A percentile compares a stretch with the other conserved stretches of the same genome.
phyloP scores from a whole-genome alignment of 306 rosid species.

The Trichosanthes truncata region DNA sequence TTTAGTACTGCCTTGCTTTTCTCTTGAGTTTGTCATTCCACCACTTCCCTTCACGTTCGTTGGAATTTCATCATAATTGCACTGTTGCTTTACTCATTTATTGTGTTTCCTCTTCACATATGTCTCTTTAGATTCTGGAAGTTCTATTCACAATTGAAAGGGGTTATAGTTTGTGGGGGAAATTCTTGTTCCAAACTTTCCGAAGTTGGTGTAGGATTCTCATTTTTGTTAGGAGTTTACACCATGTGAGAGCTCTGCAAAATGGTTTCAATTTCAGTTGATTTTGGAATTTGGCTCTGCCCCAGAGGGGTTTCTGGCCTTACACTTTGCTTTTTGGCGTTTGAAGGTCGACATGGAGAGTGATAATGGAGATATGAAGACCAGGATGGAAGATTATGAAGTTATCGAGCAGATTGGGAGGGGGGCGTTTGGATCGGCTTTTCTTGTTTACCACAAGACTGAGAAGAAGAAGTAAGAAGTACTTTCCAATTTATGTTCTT shows the following conservation, averaged over 20 bases:
- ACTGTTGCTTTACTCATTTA: slow-evolving; percentile 29
- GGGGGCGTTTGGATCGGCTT: slow-evolving; percentile 76
- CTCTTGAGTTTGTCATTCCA: slow-evolving; percentile 20
- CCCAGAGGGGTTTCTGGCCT: slow-evolving; percentile 11
- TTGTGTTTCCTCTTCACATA: slow-evolving; percentile 15
- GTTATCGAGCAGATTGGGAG: slow-evolving; percentile 75
- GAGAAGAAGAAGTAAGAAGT: slow-evolving; percentile 54
- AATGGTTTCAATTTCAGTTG: slow-evolving; percentile 17
- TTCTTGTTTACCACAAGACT: slow-evolving; percentile 61
- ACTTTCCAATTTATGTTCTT: not conserved
- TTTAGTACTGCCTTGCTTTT: slow-evolving; percentile 20
- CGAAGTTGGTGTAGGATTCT: not conserved
- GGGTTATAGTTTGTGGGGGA: slow-evolving; percentile 15
- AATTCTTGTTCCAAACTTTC: slow-evolving; percentile 4
- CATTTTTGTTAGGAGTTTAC: not conserved
- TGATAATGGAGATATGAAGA: slow-evolving; percentile 42
- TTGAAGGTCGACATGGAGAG: slow-evolving; percentile 47
- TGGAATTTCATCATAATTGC: slow-evolving; percentile 18
- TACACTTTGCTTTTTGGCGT: slow-evolving; percentile 27
- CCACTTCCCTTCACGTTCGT: slow-evolving; percentile 15
- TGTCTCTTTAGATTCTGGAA: slow-evolving; percentile 25
- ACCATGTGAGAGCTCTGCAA: slow-evolving; percentile 13
- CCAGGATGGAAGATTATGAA: slow-evolving; percentile 70
- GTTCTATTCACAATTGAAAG: slow-evolving; percentile 19
- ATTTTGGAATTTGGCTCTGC: slow-evolving; percentile 25